These are phyloP conservation scores for Bryoglossum gracile DNA, from an alignment of 495 filamentous ascomycete genomes.

Conservation along the genomic window DNA sequence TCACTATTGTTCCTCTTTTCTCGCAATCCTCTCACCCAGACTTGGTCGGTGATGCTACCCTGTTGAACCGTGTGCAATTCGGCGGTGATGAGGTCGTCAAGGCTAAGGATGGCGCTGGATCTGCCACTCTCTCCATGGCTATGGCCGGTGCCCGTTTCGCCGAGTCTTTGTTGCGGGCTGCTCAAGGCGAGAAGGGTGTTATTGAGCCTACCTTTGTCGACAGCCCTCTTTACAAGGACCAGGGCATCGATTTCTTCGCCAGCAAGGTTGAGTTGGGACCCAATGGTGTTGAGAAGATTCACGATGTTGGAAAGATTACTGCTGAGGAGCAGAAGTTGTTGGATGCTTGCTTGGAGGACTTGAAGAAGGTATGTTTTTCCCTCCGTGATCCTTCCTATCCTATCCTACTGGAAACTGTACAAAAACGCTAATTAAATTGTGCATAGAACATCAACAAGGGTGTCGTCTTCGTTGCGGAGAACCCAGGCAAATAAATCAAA, in stretches of 20 bases:
- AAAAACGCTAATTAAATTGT: too few species aligned
- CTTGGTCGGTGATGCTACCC: slow-evolving; percentile 65
- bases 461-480: slow-evolving; percentile 41
- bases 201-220: slow-evolving; percentile 96
- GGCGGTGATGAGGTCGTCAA: slow-evolving; percentile 99
- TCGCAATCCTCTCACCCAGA: slow-evolving; percentile 85
- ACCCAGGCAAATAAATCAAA: slow-evolving; percentile 45
- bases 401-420: background rate
- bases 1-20: slow-evolving; percentile 95
- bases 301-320: slow-evolving; percentile 72
- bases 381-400: background rate
- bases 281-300: slow-evolving; percentile 90
- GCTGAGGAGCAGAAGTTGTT: slow-evolving; percentile 83
- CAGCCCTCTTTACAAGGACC: slow-evolving; percentile 93
- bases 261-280: slow-evolving; percentile 90
- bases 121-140: slow-evolving; percentile 97
- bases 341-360: slow-evolving; percentile 72
- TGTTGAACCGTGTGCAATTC: slow-evolving; percentile 95
- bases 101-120: slow-evolving; percentile 97
- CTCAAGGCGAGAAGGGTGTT: slow-evolving; percentile 90
- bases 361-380: slow-evolving; percentile 58
- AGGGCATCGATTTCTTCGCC: slow-evolving; percentile 93
- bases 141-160: slow-evolving; percentile 97
- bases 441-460: slow-evolving; percentile 51
- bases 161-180: slow-evolving; percentile 85